A percentile compares a stretch with the other conserved stretches of the same genome.
phyloP scores from a whole-genome alignment of 2,329 filamentous ascomycete genomes.

The Berkeleyomyces rouxiae region DNA sequence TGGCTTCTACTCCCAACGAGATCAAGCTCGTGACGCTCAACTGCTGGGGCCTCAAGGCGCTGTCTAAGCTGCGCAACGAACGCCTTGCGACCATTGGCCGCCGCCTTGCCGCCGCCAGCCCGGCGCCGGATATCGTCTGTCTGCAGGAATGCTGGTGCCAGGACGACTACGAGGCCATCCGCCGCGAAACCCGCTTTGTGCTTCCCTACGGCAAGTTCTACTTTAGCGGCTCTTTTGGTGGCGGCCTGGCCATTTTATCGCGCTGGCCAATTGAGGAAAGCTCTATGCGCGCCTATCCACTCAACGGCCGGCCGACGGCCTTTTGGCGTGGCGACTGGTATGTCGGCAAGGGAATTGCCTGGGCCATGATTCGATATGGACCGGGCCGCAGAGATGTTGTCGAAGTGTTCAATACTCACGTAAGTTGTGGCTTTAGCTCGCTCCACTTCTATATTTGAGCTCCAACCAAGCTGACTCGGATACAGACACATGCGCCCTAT shows the following conservation, averaged over 20 bases:
- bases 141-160: constrained; percentile 91
- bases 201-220: constrained; percentile 92
- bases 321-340: constrained; percentile 95
- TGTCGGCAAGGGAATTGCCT: constrained; percentile 85
- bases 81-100: constrained; percentile 73
- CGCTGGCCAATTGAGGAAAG: constrained; percentile 86
- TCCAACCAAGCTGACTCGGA: neutral
- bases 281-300: constrained; percentile 69
- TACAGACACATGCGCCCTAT: constrained; percentile 64
- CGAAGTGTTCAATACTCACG: constrained; percentile 88
- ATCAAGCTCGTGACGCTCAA: constrained; percentile 80
- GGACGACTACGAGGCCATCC: constrained; percentile 65
- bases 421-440: constrained; percentile 22
- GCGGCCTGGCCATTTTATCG: constrained; percentile 74
- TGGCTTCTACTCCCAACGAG: constrained; percentile 22
- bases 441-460: neutral
- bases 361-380: constrained; percentile 60
- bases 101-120: constrained; percentile 52
- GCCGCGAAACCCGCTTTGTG: constrained; percentile 51
- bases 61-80: constrained; percentile 60
- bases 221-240: constrained; percentile 73
- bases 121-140: constrained; percentile 70
- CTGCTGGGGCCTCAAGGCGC: constrained; percentile 88
- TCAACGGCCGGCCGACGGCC: constrained; percentile 83
- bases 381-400: constrained; percentile 46